Base-by-base conservation (phyloP, 179 eudicot genomes). In the Actinidia chinensis region DNA sequence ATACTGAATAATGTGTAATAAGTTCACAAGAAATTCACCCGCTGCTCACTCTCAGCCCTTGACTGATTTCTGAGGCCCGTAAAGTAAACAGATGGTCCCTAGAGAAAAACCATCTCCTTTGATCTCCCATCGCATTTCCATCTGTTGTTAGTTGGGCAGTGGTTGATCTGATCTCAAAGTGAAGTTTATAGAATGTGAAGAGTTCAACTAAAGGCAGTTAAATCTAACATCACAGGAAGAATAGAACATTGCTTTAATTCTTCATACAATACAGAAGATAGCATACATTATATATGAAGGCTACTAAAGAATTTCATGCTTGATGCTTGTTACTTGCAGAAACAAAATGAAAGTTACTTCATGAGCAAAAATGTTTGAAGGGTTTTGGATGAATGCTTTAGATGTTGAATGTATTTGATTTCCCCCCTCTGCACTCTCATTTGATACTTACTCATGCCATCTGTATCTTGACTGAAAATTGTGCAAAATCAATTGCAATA, bases 41-140 rank as follows among this genome's bases (percentile, higher is more conserved):
- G n/a, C n/a, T 96, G 99, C 68, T 89, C 93, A 82, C 99, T n/a
- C n/a, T n/a, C 99, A 79, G 97, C 97, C 97, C 86, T 92, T 96
- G 63, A 96, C 89, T 28, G 91, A 75, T 65, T 65, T 86, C 76
- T n/a, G 98, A 97, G 72, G 86, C 84, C 42, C 91, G 84, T 73
- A 94, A 73, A 60, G 97, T 92, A 79, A 96, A 96, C 23, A 94
- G 79, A 74, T 81, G 88, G 22, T 96, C 98, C 88, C 97, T 87
- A 61, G 98, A 90, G 88, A 96, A 96, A 56, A 96, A 44, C 98
- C 98, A 14, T 90, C 97, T 78, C 99, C 99, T 84, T 83, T 88
- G 69, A 96, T 88, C 85, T 96, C 98, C 79, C 87, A 92, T 22
- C n/a, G 93, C 92, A 81, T 91, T 86, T 77, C 92, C 91, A 84